Percentiles rank a stretch among this genome's conserved stretches.
phyloP scores from a whole-genome alignment of 345 rosid species.

The Eucalyptus coolabah region DNA sequence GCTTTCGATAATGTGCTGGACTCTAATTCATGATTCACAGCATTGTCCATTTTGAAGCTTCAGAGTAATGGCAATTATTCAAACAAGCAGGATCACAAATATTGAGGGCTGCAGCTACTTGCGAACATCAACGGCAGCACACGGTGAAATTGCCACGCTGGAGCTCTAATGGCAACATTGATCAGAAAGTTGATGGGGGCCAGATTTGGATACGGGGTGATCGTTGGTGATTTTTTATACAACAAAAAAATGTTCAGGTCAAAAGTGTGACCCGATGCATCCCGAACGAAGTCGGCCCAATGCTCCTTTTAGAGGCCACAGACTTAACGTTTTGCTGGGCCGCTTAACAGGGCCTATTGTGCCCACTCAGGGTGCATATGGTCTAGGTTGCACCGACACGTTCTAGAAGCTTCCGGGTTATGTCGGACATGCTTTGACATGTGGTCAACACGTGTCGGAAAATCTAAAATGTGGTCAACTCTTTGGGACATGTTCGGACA shows the following conservation, averaged over 20 bases:
- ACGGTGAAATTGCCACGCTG: not conserved
- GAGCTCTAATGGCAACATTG: not conserved
- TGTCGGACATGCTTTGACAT: no score
- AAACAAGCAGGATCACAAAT: not conserved
- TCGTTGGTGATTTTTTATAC: not conserved
- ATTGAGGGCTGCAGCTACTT: not conserved
- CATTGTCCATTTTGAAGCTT: not conserved
- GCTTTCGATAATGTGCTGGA: not conserved
- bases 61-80: not conserved
- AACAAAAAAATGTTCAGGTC: not conserved
- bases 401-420: no score
- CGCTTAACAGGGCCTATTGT: not conserved
- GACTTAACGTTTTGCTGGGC: not conserved
- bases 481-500: no score
- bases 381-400: no score
- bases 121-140: not conserved
- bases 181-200: not conserved
- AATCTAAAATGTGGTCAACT: no score
- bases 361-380: not conserved
- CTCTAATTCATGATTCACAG: not conserved
- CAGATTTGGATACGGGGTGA: not conserved
- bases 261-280: not conserved
- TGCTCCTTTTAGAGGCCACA: not conserved
- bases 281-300: not conserved
- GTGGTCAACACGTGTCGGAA: no score